These are phyloP conservation scores for Ophiosphaerella narmari DNA, from an alignment of 2,329 filamentous ascomycete genomes.

Conservation along the genomic window DNA sequence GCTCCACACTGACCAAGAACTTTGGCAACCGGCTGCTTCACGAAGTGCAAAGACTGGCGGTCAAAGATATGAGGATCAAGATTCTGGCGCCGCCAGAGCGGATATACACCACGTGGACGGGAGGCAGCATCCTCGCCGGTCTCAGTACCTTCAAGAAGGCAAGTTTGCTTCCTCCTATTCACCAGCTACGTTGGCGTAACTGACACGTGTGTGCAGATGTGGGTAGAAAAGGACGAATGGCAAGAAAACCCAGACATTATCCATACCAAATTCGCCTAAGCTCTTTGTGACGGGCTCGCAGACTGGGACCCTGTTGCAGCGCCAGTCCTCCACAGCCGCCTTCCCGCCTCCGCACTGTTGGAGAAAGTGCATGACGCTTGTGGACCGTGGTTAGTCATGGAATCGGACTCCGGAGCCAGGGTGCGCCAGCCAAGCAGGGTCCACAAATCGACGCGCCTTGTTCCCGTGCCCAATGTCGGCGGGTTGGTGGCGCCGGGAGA, in stretches of 20 bases:
- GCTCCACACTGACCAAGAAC: constrained; percentile 93
- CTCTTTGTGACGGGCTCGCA: constrained; percentile 39
- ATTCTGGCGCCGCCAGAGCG: constrained; percentile 97
- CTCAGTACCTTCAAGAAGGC: constrained; percentile 99
- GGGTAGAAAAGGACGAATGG: constrained; percentile 99
- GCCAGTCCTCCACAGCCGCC: constrained; percentile 29
- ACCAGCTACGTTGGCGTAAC: constrained; percentile 15
- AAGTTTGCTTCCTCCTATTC: constrained; percentile 35
- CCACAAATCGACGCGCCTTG: constrained; percentile 26
- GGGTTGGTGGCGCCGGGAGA: constrained; percentile 30
- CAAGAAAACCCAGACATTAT: constrained; percentile 99
- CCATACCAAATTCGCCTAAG: constrained; percentile 90
- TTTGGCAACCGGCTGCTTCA: constrained; percentile 91
- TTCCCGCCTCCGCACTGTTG: constrained; percentile 40
- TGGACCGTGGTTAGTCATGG: constrained; percentile 42
- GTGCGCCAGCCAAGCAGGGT: constrained; percentile 23
- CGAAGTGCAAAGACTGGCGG: constrained; percentile 89
- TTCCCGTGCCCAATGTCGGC: constrained; percentile 20
- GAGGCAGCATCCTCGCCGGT: constrained; percentile 93
- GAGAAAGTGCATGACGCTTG: constrained; percentile 38
- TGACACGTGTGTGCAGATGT: constrained; percentile 72
- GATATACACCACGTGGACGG: constrained; percentile 99
- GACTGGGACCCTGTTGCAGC: constrained; percentile 19
- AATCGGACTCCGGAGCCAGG: constrained; percentile 31
- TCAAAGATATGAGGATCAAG: constrained; percentile 99